These are phyloP conservation scores for Stachybotrys chlorohalonatus DNA, from an alignment of 2,329 filamentous ascomycete genomes.

Conservation along the genomic window DNA sequence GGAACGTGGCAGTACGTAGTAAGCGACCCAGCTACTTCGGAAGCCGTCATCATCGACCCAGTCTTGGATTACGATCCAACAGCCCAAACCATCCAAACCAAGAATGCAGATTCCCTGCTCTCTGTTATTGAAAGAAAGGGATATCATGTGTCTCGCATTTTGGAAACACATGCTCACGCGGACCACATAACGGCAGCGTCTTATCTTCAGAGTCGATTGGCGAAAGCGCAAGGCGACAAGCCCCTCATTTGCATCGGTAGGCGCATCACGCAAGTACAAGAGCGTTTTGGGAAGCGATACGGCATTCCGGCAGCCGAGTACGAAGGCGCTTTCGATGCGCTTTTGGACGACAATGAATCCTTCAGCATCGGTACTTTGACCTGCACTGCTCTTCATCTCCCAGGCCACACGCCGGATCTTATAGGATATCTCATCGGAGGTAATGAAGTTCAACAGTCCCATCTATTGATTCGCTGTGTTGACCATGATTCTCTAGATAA, in stretches of 20 bases:
- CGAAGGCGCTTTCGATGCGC: slow-evolving; percentile 35
- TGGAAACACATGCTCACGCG: slow-evolving; percentile 54
- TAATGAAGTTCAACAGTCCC: slow-evolving; percentile 6
- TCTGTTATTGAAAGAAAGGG: slow-evolving; percentile 27
- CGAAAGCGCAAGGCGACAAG: slow-evolving; percentile 16
- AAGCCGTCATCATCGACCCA: slow-evolving; percentile 49
- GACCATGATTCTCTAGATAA: slow-evolving; percentile 18
- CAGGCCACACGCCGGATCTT: slow-evolving; percentile 51
- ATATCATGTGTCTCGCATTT: slow-evolving; percentile 39
- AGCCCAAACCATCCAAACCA: slow-evolving; percentile 32
- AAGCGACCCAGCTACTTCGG: slow-evolving; percentile 35
- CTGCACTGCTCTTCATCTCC: slow-evolving; percentile 40
- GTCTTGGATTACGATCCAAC: slow-evolving; percentile 46
- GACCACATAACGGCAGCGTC: slow-evolving; percentile 49
- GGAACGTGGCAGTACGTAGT: slow-evolving; percentile 52
- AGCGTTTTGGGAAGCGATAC: slow-evolving; percentile 37
- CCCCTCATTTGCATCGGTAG: slow-evolving; percentile 43
- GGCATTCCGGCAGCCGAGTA: slow-evolving; percentile 32
- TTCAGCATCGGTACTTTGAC: slow-evolving; percentile 38
- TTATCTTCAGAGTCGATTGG: slow-evolving; percentile 41
- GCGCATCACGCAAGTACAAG: slow-evolving; percentile 40
- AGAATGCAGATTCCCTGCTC: slow-evolving; percentile 41
- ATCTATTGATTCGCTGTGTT: background rate
- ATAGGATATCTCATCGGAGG: slow-evolving; percentile 46
- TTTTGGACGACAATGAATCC: slow-evolving; percentile 42